These are phyloP conservation scores for Boletus edulis DNA, from an alignment of 768 basidiomycete species.

Conservation along the genomic window DNA sequence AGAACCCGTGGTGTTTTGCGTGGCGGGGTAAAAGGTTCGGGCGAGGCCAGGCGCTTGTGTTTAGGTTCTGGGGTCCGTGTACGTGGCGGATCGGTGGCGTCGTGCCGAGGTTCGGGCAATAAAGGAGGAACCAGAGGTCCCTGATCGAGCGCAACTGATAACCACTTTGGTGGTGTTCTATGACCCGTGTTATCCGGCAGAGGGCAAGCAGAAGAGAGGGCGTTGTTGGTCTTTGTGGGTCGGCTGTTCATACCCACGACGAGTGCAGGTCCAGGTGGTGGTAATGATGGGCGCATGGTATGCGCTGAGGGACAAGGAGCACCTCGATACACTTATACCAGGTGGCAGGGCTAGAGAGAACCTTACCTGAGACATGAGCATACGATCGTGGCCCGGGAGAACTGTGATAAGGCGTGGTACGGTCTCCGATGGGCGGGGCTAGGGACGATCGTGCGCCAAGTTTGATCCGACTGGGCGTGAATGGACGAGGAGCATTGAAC, in stretches of 20 bases:
- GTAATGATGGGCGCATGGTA: not conserved
- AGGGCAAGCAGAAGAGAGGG: too few relatives aligned
- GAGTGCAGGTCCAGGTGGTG: not conserved
- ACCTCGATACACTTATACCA: constrained; percentile 8
- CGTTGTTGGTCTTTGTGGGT: not conserved
- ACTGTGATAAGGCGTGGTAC: not conserved
- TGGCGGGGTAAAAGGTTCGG: not conserved
- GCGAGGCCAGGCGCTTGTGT: constrained; percentile 3
- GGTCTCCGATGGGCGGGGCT: not conserved
- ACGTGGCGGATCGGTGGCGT: not conserved
- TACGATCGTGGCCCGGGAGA: constrained; percentile 6
- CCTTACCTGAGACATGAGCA: constrained; percentile 14
- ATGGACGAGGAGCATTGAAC: not conserved
- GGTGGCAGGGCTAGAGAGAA: not conserved
- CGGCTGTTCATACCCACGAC: not conserved
- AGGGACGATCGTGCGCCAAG: constrained; percentile 8
- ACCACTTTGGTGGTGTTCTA: constrained; percentile 4
- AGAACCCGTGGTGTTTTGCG: not conserved
- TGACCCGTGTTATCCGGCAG: too few relatives aligned
- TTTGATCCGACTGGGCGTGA: not conserved
- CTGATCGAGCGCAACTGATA: constrained; percentile 1
- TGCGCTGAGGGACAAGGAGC: constrained; percentile 5
- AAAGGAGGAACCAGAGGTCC: not conserved
- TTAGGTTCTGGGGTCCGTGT: constrained; percentile 7
- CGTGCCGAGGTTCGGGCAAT: not conserved